phyloP scores from a whole-genome alignment of 192 early-diverging fungal species.

The Podila clonocystis region DNA sequence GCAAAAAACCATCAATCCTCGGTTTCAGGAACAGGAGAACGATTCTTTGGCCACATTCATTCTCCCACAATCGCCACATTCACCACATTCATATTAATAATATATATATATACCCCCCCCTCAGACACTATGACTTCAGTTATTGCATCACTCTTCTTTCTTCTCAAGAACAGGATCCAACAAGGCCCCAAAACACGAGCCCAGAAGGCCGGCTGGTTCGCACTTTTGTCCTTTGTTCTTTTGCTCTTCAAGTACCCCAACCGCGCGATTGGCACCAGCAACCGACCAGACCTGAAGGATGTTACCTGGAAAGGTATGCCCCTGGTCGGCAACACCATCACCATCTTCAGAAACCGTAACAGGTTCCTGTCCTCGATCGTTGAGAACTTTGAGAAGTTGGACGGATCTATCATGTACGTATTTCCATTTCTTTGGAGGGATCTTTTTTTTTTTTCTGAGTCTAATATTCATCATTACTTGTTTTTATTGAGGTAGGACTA shows the following conservation, averaged over 20 bases:
- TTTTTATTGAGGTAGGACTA: conserved; percentile 16
- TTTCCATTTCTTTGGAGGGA: background rate
- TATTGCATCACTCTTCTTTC: conserved; percentile 12
- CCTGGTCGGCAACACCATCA: conserved; percentile 36
- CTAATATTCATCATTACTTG: background rate
- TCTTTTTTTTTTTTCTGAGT: background rate
- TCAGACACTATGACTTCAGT: conserved; percentile 4
- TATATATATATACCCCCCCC: background rate
- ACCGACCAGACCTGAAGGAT: conserved; percentile 29
- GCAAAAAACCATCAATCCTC: background rate
- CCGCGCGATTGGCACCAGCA: conserved; percentile 43
- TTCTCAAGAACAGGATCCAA: conserved; percentile 34
- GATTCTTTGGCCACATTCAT: background rate
- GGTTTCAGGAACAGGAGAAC: background rate
- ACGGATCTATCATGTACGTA: conserved; percentile 23
- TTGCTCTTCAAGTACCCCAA: conserved; percentile 44
- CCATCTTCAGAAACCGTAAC: conserved; percentile 14
- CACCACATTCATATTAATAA: background rate
- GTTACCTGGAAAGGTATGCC: conserved; percentile 43
- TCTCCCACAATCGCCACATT: background rate
- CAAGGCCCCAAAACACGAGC: conserved; percentile 22
- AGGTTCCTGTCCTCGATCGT: conserved; percentile 12
- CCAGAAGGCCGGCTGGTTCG: conserved; percentile 30
- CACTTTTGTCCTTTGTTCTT: conserved; percentile 23
- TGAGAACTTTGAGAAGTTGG: conserved; percentile 14